These are phyloP conservation scores for Paramecium caudatum DNA, from an alignment of 73 alveolate genomes.

Conservation along the genomic window DNA sequence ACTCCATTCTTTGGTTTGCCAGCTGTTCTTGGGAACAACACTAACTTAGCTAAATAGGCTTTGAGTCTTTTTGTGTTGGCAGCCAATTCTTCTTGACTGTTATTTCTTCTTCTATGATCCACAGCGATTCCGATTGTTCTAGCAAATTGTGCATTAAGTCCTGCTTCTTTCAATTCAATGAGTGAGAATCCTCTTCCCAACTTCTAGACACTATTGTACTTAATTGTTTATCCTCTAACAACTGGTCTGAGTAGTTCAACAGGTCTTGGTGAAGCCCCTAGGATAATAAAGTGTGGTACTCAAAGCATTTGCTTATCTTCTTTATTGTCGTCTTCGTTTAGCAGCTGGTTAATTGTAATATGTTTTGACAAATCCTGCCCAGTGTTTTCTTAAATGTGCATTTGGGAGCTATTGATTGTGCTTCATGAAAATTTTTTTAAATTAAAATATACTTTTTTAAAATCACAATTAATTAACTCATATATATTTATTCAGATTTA, in stretches of 20 bases:
- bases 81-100: constrained; percentile 90
- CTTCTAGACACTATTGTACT: constrained; percentile 84
- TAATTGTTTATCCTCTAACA: constrained; percentile 93
- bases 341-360: constrained; percentile 97
- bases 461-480: not conserved
- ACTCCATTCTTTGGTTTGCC: constrained; percentile 64
- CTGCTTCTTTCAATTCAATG: constrained; percentile 94
- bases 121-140: constrained; percentile 97
- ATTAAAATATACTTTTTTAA: constrained; percentile 28
- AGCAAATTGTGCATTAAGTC: constrained; percentile 93
- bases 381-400: constrained; percentile 94
- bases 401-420: constrained; percentile 92
- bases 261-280: constrained; percentile 84
- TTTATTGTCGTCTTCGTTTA: constrained; percentile 85
- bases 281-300: constrained; percentile 49
- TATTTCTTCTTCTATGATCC: constrained; percentile 98
- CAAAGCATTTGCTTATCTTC: constrained; percentile 86
- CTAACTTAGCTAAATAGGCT: constrained; percentile 93
- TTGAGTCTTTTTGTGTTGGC: constrained; percentile 93
- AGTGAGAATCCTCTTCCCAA: constrained; percentile 98
- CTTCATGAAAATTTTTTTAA: constrained; percentile 64
- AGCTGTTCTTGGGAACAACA: constrained; percentile 90
- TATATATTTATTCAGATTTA: not conserved
- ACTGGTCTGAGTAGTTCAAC: constrained; percentile 92
- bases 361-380: constrained; percentile 93